Base-by-base conservation (phyloP, 306 rosid genomes). In the Bauhinia variegata region DNA sequence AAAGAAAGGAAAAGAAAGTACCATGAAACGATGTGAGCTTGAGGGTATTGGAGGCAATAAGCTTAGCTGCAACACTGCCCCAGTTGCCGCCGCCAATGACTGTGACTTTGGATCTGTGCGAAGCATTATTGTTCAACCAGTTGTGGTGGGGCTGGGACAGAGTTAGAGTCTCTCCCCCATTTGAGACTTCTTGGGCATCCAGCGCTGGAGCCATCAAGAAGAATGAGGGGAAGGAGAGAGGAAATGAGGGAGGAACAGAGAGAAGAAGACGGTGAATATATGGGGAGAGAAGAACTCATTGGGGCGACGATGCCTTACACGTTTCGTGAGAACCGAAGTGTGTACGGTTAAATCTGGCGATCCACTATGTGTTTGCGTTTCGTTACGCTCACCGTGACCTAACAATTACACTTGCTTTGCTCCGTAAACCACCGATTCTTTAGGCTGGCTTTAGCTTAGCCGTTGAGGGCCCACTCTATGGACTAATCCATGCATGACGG, bases 31-130 rank as follows among this genome's bases (percentile, higher is more conserved):
- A 76, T 55, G 62, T 33, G 30, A 83, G 87, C 17, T 43, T 61
- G 69, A 82, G 69, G 47, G 99, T 77, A 73, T 93, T 89, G 34
- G 90, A 88, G 42, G 99, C 99, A 76, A 90, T 85, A 79, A 93
- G 97, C 83, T 83, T 89, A 38, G 95, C 78, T 1, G 99, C 97
- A 28, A 93, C 97, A 67, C 95, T 88, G 10, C 99, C 99, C 97
- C 97, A 93, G 44, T 89, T 90, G 47, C 97, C 99, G 47, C 99
- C 90, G 6, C 99, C 99, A 42, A 90, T 77, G 16, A 93, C 61
- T n/a, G 97, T 71, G 75, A 93, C 92, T 76, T 70, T 93, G 76
- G 87, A 88, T 79, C 78, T 83, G 30, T 2, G 23, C 4, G 81
- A 9, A 70, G 62, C 76, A 46, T 61, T 87, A 63, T 67, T 61